These are phyloP conservation scores for Bassia scoparia DNA, from an alignment of 148 eudicot genomes.

Conservation along the genomic window DNA sequence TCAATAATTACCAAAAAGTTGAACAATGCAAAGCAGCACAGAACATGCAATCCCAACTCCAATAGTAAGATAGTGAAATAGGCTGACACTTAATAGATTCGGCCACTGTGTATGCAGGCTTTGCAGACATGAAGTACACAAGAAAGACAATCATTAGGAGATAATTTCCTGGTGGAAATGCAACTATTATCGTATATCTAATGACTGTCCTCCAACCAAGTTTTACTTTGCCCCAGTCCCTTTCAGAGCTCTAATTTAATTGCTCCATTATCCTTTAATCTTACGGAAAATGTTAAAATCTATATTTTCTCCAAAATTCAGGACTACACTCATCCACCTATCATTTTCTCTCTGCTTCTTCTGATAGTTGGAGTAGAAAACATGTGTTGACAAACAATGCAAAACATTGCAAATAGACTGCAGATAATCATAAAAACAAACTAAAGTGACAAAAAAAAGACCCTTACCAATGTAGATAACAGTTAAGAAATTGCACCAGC, in stretches of 20 bases:
- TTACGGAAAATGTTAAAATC: too few relatives aligned
- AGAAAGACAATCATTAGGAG: too few relatives aligned
- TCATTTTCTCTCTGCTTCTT: too few relatives aligned
- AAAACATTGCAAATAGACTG: neutral
- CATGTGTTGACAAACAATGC: neutral
- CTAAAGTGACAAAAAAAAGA: neutral
- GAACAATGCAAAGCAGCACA: neutral
- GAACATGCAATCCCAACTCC: neutral
- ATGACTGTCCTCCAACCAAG: too few relatives aligned
- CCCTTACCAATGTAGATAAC: constrained; percentile 71
- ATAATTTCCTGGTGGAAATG: too few relatives aligned
- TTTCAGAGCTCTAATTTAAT: too few relatives aligned
- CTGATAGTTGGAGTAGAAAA: neutral
- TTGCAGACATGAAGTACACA: neutral
- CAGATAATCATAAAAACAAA: neutral
- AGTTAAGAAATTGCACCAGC: constrained; percentile 88
- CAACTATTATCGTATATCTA: too few relatives aligned
- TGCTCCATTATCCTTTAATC: too few relatives aligned
- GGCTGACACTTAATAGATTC: neutral
- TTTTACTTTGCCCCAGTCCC: too few relatives aligned
- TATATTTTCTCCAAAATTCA: too few relatives aligned
- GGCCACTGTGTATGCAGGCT: neutral
- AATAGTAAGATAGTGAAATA: neutral
- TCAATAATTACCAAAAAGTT: neutral
- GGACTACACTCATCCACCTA: too few relatives aligned